phyloP scores from a whole-genome alignment of 1,284 basidiomycete species.

The Paramarasmius palmivorus region DNA sequence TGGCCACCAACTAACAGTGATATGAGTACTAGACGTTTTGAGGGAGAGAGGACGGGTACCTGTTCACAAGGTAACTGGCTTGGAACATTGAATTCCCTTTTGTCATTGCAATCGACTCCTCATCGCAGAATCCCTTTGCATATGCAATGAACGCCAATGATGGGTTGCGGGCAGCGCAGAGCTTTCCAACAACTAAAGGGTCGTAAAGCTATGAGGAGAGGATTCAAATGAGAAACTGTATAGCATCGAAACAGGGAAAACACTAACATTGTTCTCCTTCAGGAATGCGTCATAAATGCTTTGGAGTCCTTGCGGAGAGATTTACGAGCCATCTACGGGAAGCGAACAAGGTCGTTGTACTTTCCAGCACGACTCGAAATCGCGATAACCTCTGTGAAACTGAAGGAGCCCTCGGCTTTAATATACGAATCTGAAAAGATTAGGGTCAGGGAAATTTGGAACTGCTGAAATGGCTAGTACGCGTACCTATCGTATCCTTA shows the following conservation, averaged over 20 bases:
- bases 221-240: constrained; percentile 3
- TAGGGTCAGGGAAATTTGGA: neutral
- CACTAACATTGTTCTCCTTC: constrained; percentile 93
- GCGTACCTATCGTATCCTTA: constrained; percentile 93
- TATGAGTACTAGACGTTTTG: neutral
- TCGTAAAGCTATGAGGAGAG: constrained; percentile 80
- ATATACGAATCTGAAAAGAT: constrained; percentile 88
- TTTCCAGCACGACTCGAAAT: constrained; percentile 96
- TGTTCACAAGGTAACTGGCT: constrained; percentile 98
- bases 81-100: constrained; percentile 99
- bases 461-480: constrained; percentile 5
- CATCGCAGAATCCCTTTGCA: constrained; percentile 98
- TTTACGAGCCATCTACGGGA: constrained; percentile 99
- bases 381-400: constrained; percentile 96
- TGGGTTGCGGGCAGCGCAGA: constrained; percentile 98
- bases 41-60: constrained; percentile 39
- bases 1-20: constrained; percentile 84
- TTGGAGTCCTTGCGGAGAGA: constrained; percentile 94
- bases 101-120: constrained; percentile 95
- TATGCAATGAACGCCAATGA: constrained; percentile 99
- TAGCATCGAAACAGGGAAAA: neutral
- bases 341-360: constrained; percentile 97
- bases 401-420: constrained; percentile 95
- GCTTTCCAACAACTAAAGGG: constrained; percentile 95
- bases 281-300: constrained; percentile 94